Base-by-base conservation (phyloP, 2,329 filamentous ascomycete genomes). In the Curvularia spicifera region DNA sequence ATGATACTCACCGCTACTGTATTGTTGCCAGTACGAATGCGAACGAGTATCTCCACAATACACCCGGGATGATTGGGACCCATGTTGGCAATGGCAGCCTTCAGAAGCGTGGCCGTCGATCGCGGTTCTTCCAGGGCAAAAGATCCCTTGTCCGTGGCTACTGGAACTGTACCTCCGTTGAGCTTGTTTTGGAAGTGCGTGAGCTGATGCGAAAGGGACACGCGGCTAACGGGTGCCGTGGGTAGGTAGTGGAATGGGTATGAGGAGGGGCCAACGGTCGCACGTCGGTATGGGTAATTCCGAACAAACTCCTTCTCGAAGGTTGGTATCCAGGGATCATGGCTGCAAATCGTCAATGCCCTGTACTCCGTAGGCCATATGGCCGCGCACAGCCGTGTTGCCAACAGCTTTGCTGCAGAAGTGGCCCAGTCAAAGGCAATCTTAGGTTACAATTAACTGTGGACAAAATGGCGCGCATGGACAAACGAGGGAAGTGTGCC, bases 221-320 rank as follows among this genome's bases (percentile, higher is more conserved):
- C 61, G 61, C 47, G 60, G 61, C 44, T 40, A 51, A 57, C 42
- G 54, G 53, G 43, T 35, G 44, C 45, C 59, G 51, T 43, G 56
- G 54, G 52, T 47, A 22, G 53, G 57, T 51, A 42, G 29, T 26
- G 42, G 50, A 54, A 50, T 40, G 28, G 49, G 57, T 45, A 51
- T 29, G 33, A 51, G 51, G 56, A 62, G 59, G 52, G 53, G 53
- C 48, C 48, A 66, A 66, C 63, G 56, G 64, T 55, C 56, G 54
- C 52, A 47, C 53, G 59, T 58, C 54, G 51, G 43, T 55, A 59
- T 66, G 65, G 61, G 29, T 51, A 60, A 51, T 56, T 64, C 61
- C 60, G 62, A 49, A 54, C 57, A 61, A 63, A 62, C 51, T 60
- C 58, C 63, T 70, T 70, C 65, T 60, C 57, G 68, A 69, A 70